Evolutionary conservation across 108 stramenopile genomes (phyloP).

Genomic region (Discostella pseudostelligera): DNA sequence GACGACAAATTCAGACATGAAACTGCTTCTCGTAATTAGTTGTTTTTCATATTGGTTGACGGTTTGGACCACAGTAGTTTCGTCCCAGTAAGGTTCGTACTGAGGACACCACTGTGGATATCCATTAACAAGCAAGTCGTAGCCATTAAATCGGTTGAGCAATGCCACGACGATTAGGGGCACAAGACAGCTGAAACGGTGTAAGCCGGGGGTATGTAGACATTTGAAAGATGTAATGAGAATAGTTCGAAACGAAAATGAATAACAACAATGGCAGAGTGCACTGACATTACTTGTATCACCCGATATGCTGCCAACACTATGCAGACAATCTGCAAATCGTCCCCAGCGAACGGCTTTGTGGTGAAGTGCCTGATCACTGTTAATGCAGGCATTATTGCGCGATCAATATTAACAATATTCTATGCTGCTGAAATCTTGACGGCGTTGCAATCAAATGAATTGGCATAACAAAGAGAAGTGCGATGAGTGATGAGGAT

Average conservation of each 20-base stretch:
- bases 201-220: neutral
- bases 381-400: conserved; percentile 44
- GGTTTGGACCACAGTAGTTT: conserved; percentile 1
- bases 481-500: too few species aligned
- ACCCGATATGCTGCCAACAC: conserved; percentile 28
- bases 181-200: conserved; percentile 28
- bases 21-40: conserved; percentile 1
- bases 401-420: too few species aligned
- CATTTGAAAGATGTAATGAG: neutral
- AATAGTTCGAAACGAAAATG: neutral
- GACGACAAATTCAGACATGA: neutral
- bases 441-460: too few species aligned
- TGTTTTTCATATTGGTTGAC: neutral
- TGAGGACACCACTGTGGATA: conserved; percentile 32
- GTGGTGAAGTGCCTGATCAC: conserved; percentile 36
- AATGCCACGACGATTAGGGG: conserved; percentile 12
- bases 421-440: too few species aligned
- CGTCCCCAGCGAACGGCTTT: conserved; percentile 44
- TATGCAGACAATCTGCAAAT: conserved; percentile 33
- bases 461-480: too few species aligned
- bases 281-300: conserved; percentile 27
- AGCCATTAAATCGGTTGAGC: conserved; percentile 15
- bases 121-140: conserved; percentile 18
- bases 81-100: neutral
- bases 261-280: neutral